A percentile compares a stretch with the other conserved stretches of the same genome.
These are phyloP conservation scores for Hamamelis virginiana DNA, from an alignment of 164 flowering plant genomes.

Conservation along the genomic window DNA sequence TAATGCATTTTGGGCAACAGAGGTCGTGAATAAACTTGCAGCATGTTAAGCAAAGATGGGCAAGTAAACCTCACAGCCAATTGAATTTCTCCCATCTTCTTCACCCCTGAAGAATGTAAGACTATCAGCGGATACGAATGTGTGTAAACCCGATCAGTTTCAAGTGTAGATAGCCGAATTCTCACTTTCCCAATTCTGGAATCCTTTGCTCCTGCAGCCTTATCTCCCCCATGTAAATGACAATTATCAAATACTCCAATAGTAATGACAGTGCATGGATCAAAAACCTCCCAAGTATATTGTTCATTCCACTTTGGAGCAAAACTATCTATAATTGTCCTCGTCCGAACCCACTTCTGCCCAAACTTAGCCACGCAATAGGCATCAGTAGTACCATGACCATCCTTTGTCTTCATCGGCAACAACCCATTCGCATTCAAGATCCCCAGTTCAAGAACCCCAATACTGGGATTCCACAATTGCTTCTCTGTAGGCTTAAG, in stretches of 20 bases:
- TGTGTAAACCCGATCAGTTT: slow-evolving; percentile 49
- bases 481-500: slow-evolving; percentile 41
- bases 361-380: slow-evolving; percentile 66
- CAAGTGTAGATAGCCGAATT: slow-evolving; percentile 54
- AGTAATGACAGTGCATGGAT: slow-evolving; percentile 61
- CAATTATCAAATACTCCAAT: slow-evolving; percentile 58
- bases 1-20: slow-evolving; percentile 58
- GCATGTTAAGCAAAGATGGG: slow-evolving; percentile 31
- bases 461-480: slow-evolving; percentile 46
- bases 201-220: slow-evolving; percentile 25
- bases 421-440: slow-evolving; percentile 43
- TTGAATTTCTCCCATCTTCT: slow-evolving; percentile 66
- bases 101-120: slow-evolving; percentile 47
- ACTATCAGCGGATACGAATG: slow-evolving; percentile 52
- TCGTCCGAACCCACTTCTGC: slow-evolving; percentile 59
- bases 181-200: slow-evolving; percentile 56
- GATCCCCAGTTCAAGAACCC: slow-evolving; percentile 58
- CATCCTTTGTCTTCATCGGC: slow-evolving; percentile 42
- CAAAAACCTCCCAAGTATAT: slow-evolving; percentile 62
- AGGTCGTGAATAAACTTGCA: slow-evolving; percentile 37
- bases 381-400: slow-evolving; percentile 42
- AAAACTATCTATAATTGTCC: slow-evolving; percentile 40
- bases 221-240: slow-evolving; percentile 26
- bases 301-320: slow-evolving; percentile 60
- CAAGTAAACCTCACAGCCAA: slow-evolving; percentile 55